Percentiles rank a stretch among this genome's conserved stretches.
phyloP scores from a whole-genome alignment of 2,329 filamentous ascomycete species.

The Cordyceps militaris region DNA sequence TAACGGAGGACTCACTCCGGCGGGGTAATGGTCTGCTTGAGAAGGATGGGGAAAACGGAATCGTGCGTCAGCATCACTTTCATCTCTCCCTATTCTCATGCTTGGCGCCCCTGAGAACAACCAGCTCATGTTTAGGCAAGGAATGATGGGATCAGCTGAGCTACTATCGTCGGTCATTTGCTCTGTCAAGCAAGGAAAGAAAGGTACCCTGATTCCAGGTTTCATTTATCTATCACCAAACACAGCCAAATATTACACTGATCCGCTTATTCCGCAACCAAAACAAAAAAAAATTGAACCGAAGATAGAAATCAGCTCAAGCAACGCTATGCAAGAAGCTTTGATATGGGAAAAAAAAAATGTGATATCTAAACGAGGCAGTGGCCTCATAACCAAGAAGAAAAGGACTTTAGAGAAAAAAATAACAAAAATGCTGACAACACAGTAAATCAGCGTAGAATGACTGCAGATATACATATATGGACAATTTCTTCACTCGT shows the following conservation, averaged over 20 bases:
- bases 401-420: neutral
- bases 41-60: no score
- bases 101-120: no score
- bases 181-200: no score
- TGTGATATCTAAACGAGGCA: neutral
- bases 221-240: neutral
- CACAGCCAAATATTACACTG: neutral
- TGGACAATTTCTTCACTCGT: slow-evolving; percentile 2
- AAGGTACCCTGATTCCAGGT: neutral
- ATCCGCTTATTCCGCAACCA: neutral
- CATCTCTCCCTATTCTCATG: neutral
- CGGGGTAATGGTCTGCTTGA: neutral
- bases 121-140: no score
- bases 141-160: no score
- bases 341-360: neutral
- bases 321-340: neutral
- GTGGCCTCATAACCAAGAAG: neutral
- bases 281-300: neutral
- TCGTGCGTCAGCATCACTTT: neutral
- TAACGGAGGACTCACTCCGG: neutral
- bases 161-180: no score
- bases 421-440: neutral
- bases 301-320: neutral
- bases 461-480: neutral
- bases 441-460: neutral